These are phyloP conservation scores for Speleostelium caveatum DNA, from an alignment of 78 protist species.

Conservation along the genomic window DNA sequence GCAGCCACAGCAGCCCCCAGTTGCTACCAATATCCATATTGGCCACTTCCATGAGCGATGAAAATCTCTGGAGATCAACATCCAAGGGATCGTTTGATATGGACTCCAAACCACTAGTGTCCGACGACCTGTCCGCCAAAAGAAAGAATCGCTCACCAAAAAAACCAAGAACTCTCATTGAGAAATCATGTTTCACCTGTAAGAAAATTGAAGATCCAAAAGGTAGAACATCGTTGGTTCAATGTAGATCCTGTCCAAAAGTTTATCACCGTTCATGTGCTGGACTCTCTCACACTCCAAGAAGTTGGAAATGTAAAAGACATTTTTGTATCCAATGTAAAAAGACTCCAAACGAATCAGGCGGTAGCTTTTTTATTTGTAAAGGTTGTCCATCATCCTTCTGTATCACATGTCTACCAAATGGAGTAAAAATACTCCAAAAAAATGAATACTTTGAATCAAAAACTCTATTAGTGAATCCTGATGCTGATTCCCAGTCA, in stretches of 20 bases:
- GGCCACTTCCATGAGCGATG: not conserved
- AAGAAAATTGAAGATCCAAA: conserved; percentile 58
- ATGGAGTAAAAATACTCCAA: conserved; percentile 44
- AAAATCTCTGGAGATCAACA: not conserved
- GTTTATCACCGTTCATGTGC: conserved; percentile 71
- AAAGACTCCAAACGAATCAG: conserved; percentile 70
- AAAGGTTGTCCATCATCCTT: conserved; percentile 55
- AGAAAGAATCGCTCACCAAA: conserved; percentile 47
- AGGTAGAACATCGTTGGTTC: conserved; percentile 63
- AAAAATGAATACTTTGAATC: conserved; percentile 33
- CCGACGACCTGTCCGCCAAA: not conserved
- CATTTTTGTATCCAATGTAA: conserved; percentile 46
- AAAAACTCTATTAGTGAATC: not conserved
- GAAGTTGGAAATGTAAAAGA: conserved; percentile 72
- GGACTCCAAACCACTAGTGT: not conserved
- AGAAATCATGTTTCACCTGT: conserved; percentile 53
- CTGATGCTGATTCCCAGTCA: not conserved
- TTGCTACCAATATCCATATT: not conserved
- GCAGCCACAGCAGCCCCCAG: not conserved
- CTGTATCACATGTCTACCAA: conserved; percentile 72
- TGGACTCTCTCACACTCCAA: conserved; percentile 50
- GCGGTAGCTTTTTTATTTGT: conserved; percentile 68
- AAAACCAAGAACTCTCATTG: conserved; percentile 30
- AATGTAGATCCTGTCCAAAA: conserved; percentile 75
- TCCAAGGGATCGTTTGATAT: not conserved